Evolutionary conservation across 495 filamentous ascomycete genomes (phyloP).

Genomic region (Neurospora sp.): DNA sequence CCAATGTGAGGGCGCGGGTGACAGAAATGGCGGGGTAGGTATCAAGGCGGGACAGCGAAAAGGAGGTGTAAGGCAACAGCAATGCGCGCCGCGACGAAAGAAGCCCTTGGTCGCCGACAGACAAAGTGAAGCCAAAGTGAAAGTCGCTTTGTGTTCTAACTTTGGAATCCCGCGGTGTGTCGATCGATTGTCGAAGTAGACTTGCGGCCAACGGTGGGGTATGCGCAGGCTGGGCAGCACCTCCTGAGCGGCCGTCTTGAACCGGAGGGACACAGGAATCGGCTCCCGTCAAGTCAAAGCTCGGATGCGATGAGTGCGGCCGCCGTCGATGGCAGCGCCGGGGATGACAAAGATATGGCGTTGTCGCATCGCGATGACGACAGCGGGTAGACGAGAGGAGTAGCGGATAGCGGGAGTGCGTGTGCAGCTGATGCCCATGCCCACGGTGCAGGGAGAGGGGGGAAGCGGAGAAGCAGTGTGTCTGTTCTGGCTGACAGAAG

Average conservation of each 20-base stretch:
- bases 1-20: neutral
- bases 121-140: neutral
- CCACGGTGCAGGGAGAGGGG: constrained; percentile 7
- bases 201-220: constrained; percentile 24
- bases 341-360: constrained; percentile 6
- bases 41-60: neutral
- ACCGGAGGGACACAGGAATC: neutral
- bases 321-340: constrained; percentile 4
- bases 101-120: neutral
- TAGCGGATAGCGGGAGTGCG: neutral
- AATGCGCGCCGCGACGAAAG: neutral
- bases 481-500: neutral
- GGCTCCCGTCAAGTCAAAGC: neutral
- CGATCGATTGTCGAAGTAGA: constrained; percentile 2
- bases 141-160: neutral
- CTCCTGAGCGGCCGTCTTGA: constrained; percentile 3
- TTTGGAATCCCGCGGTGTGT: neutral
- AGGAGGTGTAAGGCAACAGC: neutral
- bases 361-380: constrained; percentile 28
- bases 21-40: neutral
- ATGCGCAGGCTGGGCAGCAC: constrained; percentile 16
- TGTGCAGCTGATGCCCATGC: neutral
- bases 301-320: constrained; percentile 1
- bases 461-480: constrained; percentile 5
- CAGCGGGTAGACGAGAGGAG: constrained; percentile 10